phyloP scores from a whole-genome alignment of 306 rosid species.

The Citrullus amarus region DNA sequence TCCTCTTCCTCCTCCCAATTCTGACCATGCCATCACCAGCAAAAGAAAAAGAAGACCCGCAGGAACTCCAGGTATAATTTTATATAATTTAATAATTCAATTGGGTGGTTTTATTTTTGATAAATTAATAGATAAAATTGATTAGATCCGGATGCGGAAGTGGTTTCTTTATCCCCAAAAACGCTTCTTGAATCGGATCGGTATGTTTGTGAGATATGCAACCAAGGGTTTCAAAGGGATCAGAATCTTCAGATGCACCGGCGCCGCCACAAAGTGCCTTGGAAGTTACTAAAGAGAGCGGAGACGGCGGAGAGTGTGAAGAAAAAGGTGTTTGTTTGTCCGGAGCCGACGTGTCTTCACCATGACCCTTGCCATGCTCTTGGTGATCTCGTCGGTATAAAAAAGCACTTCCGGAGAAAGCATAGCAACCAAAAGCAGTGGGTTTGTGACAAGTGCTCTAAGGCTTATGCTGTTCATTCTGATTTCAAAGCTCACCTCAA shows the following conservation, averaged over 20 bases:
- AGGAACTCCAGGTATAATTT: slow-evolving; percentile 67
- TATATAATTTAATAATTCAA: too few relatives aligned
- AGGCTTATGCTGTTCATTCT: slow-evolving; percentile 91
- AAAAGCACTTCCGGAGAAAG: slow-evolving; percentile 80
- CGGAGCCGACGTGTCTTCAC: slow-evolving; percentile 75
- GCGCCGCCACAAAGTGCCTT: slow-evolving; percentile 82
- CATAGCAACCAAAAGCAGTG: slow-evolving; percentile 90
- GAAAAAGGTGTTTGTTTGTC: slow-evolving; percentile 85
- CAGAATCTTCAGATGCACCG: slow-evolving; percentile 99
- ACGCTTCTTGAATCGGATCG: slow-evolving; percentile 78
- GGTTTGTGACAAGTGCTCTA: slow-evolving; percentile 84
- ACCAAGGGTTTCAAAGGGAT: slow-evolving; percentile 91
- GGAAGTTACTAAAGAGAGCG: slow-evolving; percentile 61
- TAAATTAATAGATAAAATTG: too few relatives aligned
- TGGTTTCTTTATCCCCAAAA: slow-evolving; percentile 80
- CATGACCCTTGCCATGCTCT: slow-evolving; percentile 86
- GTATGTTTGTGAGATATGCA: slow-evolving; percentile 97
- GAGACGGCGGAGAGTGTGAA: slow-evolving; percentile 43
- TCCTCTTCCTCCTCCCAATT: slow-evolving; percentile 31
- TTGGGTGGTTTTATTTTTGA: too few relatives aligned
- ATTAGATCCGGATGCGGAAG: slow-evolving; percentile 92
- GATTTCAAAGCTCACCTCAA: slow-evolving; percentile 97
- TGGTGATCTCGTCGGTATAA: slow-evolving; percentile 92
- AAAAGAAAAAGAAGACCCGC: slow-evolving; percentile 95
- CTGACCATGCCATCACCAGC: slow-evolving; percentile 40